Conservation (phyloP, 2,329 filamentous ascomycete species). For the Pseudopithomyces maydicus region DNA sequence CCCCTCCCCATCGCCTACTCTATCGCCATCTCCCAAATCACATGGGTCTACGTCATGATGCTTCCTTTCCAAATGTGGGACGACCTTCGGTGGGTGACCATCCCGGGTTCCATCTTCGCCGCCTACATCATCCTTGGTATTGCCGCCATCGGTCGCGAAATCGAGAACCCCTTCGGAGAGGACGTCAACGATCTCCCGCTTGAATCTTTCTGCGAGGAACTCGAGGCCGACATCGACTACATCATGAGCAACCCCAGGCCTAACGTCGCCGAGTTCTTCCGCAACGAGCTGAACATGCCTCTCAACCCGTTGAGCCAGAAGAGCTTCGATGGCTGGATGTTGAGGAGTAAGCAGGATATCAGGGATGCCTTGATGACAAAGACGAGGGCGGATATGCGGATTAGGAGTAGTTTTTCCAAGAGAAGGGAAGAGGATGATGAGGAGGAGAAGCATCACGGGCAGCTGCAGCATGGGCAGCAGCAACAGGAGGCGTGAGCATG, state of each 20-base stretch:
- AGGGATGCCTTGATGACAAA: conserved; percentile 51
- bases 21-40: conserved; percentile 85
- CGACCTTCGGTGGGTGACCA: conserved; percentile 72
- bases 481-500: conserved; percentile 8
- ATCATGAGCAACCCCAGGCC: conserved; percentile 66
- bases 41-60: conserved; percentile 80
- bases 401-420: conserved; percentile 36
- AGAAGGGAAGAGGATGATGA: conserved; percentile 27
- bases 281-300: conserved; percentile 55
- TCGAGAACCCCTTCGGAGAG: conserved; percentile 83
- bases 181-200: conserved; percentile 74
- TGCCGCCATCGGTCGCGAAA: conserved; percentile 75
- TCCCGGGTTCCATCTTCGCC: conserved; percentile 73
- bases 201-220: conserved; percentile 76
- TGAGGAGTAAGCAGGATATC: conserved; percentile 47
- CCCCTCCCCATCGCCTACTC: conserved; percentile 79
- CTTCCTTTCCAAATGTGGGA: conserved; percentile 79
- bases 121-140: conserved; percentile 86
- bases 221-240: conserved; percentile 75
- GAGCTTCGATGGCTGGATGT: conserved; percentile 46
- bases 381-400: conserved; percentile 43
- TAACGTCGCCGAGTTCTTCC: conserved; percentile 58
- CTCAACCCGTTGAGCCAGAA: conserved; percentile 61
- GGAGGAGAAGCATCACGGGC: conserved; percentile 28
- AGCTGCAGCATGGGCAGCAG: conserved; percentile 16